Evolutionary conservation across 371 early-diverging fungal genomes (phyloP), one percentile per base, ranked within the genome.

Genomic region (Chytridium lagenaria): DNA sequence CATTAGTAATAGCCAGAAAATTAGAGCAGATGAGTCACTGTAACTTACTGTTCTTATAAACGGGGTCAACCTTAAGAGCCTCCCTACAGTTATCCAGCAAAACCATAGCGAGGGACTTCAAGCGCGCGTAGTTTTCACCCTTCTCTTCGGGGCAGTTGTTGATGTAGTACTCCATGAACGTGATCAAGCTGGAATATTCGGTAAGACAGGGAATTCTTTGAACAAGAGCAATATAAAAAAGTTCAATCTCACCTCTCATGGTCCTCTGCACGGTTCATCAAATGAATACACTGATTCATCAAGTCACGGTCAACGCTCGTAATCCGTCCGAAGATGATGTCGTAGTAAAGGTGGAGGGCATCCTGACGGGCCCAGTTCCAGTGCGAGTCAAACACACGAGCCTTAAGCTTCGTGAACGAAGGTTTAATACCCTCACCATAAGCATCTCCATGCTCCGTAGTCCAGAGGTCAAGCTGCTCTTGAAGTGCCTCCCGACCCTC

Each of bases 311-410:
- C 95, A 28, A 96, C 94, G 71, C 87, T 90, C 67, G 92, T 91
- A 67, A 96, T 85, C 44, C 92, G 89, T 71, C 96, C 96, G 82
- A 93, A 96, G 83, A 97, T 87, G 71, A 95, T 90, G 79, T 95
- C 96, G 80, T 93, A 96, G 86, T 93, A 93, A 77, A 96, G 87
- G 55, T 90, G 88, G 55, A 95, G 82, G 15, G 94, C 94, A 81
- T 98, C 96, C 80, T 95, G 95, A 69, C 95, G 92, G 59, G 92
- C 94, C 98, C 98, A 98, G 86, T 98, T 98, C 98, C 98, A 98
- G 89, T 92, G 91, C 36, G 97, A 97, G 73, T 95, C 96, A 76
- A 94, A 96, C 31, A 80, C 84, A 52, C 98, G 93, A 39, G 92
- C 95, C 88, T 95, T 98, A 72, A 89, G 88, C 57, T 84, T 80